Evolutionary conservation across 2,329 filamentous ascomycete species (phyloP), one percentile per base, ranked within the genome.

Genomic region (Fusarium sp.): DNA sequence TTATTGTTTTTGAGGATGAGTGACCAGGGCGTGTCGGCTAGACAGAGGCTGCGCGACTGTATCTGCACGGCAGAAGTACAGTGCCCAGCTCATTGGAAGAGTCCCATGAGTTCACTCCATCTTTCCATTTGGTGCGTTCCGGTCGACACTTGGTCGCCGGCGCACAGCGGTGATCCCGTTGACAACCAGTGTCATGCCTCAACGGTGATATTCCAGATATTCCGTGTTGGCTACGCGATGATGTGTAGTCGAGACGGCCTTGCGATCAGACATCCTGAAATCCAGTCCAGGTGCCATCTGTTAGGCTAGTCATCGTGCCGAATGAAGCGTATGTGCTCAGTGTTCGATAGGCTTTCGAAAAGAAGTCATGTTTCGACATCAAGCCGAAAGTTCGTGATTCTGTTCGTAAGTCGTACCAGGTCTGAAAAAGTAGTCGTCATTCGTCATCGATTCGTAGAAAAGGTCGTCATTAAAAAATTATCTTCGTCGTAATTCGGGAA

Each of bases 111-210:
- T 78, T 76, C 75, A 74, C 76, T 77, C 75, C 73, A 66, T 71
- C 78, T 78, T 80, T 80, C 78, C 80, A 66, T 58, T 67, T 59
- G 66, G n/a, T 73, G 73, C 66, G 48, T 52, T 64, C 61, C 61
- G 41, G 61, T 43, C 48, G 35, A 67, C 35, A 10, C 59, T 52
- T 20, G 41, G 65, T 68, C 66, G 62, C 58, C 58, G 56, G 54
- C 43, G 61, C 67, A 71, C 70, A 63, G 77, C 77, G 76, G 75
- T 79, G 75, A 78, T 81, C 80, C 81, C 83, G 82, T 84, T 80
- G 83, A 85, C 85, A 87, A 70, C 83, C 84, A 84, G 85, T 86
- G 85, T 82, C 85, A 80, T 80, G 81, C 77, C 79, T 80, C 77
- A 72, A 72, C 76, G 76, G 70, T 64, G 59, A 80, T 82, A 85